Conservation (phyloP, 208 protist genomes). For the Strigomonas culicis region DNA sequence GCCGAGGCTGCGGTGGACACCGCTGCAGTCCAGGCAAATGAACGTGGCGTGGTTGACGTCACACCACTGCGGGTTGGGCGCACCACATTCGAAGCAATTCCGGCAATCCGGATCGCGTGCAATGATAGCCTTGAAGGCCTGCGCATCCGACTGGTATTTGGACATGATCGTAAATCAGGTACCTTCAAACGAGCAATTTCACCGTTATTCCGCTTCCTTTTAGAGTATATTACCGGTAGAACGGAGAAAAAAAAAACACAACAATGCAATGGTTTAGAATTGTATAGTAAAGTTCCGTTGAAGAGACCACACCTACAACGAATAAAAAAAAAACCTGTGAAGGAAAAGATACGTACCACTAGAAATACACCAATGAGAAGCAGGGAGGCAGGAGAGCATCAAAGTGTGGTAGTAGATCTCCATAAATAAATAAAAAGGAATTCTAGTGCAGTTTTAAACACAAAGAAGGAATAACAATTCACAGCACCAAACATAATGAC, state of each 20-base stretch:
- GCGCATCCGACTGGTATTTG: constrained; percentile 24
- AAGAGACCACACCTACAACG: too few species aligned
- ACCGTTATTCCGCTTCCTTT: too few species aligned
- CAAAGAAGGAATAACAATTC: too few species aligned
- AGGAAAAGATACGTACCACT: constrained; percentile 2
- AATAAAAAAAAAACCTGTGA: constrained; percentile 14
- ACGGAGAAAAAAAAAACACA: neutral
- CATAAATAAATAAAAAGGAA: constrained; percentile 3
- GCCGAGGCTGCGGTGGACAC: constrained; percentile 90
- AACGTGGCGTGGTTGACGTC: constrained; percentile 87
- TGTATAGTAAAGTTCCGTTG: too few species aligned
- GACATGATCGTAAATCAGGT: too few species aligned
- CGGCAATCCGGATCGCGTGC: constrained; percentile 78
- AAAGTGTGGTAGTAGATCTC: neutral
- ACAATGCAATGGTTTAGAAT: too few species aligned
- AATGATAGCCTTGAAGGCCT: constrained; percentile 61
- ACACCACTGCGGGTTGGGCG: constrained; percentile 90
- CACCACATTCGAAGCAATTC: constrained; percentile 85
- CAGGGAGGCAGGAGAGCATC: constrained; percentile 9
- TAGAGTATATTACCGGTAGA: too few species aligned
- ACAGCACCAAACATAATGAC: too few species aligned
- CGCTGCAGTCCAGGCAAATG: constrained; percentile 90
- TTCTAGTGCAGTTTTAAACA: too few species aligned
- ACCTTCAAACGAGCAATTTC: too few species aligned
- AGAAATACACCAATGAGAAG: constrained; percentile 11